Evolutionary conservation across 352 stramenopile species (phyloP).

Genomic region (Thraustochytrium striatum): DNA sequence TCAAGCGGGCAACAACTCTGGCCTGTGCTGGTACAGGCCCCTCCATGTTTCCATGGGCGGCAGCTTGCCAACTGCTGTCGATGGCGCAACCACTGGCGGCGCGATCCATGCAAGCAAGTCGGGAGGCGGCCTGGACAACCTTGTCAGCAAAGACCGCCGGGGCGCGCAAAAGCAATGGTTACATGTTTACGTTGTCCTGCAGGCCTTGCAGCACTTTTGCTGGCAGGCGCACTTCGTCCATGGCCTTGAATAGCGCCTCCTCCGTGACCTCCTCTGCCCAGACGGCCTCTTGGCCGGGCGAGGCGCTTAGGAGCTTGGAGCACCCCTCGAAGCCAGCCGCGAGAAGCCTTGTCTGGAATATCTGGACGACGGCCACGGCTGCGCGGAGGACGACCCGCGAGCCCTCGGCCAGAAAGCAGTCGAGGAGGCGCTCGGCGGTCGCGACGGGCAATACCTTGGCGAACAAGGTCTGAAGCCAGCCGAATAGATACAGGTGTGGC

Average conservation of each 20-base stretch:
- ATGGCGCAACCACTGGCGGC: no score
- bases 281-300: conserved; percentile 5
- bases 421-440: conserved; percentile 66
- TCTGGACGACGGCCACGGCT: conserved; percentile 70
- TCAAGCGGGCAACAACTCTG: no score
- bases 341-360: conserved; percentile 63
- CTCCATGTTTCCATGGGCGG: no score
- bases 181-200: no score
- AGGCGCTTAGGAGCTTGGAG: conserved; percentile 8
- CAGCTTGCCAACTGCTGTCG: no score
- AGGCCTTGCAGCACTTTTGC: conserved; percentile 67
- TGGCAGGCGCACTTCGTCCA: conserved; percentile 64
- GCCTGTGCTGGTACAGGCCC: no score
- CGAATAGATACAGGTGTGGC: conserved; percentile 76
- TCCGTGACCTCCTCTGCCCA: conserved; percentile 58
- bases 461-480: conserved; percentile 78
- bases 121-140: no score
- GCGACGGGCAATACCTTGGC: conserved; percentile 72
- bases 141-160: no score
- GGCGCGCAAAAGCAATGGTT: no score
- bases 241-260: conserved; percentile 66
- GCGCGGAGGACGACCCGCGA: conserved; percentile 73
- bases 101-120: no score
- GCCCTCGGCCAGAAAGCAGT: conserved; percentile 77
- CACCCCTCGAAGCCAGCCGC: conserved; percentile 42